Evolutionary conservation across 192 early-diverging fungal species (phyloP), one percentile per base, ranked within the genome.

Genomic region (Mortierella antarctica): DNA sequence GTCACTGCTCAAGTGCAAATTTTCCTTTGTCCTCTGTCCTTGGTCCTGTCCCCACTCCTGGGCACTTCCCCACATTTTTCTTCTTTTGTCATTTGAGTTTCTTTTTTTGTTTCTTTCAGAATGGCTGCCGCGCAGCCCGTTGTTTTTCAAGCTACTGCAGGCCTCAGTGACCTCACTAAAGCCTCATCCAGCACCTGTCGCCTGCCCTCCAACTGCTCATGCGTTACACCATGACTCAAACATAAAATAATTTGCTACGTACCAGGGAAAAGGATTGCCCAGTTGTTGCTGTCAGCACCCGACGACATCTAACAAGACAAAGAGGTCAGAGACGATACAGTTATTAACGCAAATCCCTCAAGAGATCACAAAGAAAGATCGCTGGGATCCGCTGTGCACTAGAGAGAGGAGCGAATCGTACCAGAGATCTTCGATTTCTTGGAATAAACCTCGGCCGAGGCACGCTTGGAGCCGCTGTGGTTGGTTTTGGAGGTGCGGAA

Each of bases 261-360:
- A 80, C 77, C 77, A 68, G 77, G 77, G 57, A 80, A 80, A 21
- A 80, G 57, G 54, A 80, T 80, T 7, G 77, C 77, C 69, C 70
- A 62, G 50, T 80, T 80, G 50, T 71, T 68, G 46, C 57, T 76
- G 15, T 76, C 60, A 17, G 60, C 54, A 10, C 74, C 74, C n/a
- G 57, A 58, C 7, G 76, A 71, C 55, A 58, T 79, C 76, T 71
- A 79, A 41, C n/a, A 48, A 47, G 21, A 11, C 46, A 11, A 57
- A 60, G 10, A 47, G 15, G 11, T n/a, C 13, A 59, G 20, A 54
- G 44, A 65, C 42, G 15, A 58, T 42, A 20, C 23, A 64, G 20
- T n/a, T 18, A 70, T 48, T 17, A 15, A 6, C 4, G 47, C 18
- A 51, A 18, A 31, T 40, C 20, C 11, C 21, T 60, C 48, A 60